Evolutionary conservation across 345 rosid genomes (phyloP).

Genomic region (Citrus sinensis): DNA sequence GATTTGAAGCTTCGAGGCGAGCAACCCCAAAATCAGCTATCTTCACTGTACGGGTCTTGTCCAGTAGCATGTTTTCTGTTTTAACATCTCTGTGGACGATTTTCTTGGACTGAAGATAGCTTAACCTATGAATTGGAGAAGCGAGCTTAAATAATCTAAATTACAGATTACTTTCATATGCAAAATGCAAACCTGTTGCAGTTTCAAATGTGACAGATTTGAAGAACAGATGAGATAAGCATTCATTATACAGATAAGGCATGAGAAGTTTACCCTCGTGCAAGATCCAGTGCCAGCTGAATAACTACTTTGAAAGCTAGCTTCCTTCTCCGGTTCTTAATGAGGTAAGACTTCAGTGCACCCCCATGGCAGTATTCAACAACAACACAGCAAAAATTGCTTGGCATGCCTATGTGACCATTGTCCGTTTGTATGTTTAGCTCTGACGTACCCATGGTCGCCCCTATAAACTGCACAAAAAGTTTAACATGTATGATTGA

Average conservation of each 20-base stretch:
- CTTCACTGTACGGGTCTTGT: conserved; percentile 79
- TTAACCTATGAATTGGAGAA: conserved; percentile 49
- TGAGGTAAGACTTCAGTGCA: conserved; percentile 81
- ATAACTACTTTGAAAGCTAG: conserved; percentile 89
- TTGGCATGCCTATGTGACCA: conserved; percentile 84
- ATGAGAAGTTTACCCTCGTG: conserved; percentile 70
- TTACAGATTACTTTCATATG: conserved; percentile 5
- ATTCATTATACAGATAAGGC: not conserved
- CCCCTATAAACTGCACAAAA: conserved; percentile 77
- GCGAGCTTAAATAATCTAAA: not conserved
- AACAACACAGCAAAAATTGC: conserved; percentile 81
- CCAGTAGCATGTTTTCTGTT: conserved; percentile 96
- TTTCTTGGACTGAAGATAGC: conserved; percentile 87
- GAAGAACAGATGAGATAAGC: not conserved
- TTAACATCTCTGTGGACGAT: conserved; percentile 98
- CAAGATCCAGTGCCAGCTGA: conserved; percentile 90
- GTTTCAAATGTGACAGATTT: not conserved
- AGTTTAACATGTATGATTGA: not conserved
- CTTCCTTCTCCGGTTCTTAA: conserved; percentile 86
- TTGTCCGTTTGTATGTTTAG: conserved; percentile 74
- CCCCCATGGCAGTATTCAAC: conserved; percentile 98
- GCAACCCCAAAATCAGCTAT: conserved; percentile 99
- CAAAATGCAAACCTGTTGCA: not conserved
- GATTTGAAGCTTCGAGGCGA: conserved; percentile 94
- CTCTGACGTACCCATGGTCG: conserved; percentile 86